Percentiles rank a stretch among this genome's conserved stretches.
Conservation (phyloP, 73 alveolate genomes). For the Durusdinium trenchii region DNA sequence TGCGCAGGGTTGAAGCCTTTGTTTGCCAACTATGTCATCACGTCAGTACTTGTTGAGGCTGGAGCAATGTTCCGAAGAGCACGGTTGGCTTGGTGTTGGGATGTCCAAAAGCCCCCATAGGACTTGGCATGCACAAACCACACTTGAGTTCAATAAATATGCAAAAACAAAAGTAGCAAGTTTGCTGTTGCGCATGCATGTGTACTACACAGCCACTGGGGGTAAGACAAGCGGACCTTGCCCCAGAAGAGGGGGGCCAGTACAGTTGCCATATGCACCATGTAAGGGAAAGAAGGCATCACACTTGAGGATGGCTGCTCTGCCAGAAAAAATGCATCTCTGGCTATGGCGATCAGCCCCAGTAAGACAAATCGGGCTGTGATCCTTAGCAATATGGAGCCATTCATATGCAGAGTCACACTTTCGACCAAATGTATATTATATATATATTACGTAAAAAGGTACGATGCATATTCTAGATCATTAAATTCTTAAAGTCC, state of each 20-base stretch:
- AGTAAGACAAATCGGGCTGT: not conserved
- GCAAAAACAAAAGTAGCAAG: not conserved
- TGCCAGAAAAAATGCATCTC: not conserved
- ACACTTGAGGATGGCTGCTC: not conserved
- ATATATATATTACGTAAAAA: too few relatives aligned
- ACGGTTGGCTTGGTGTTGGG: not conserved
- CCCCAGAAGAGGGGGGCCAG: not conserved
- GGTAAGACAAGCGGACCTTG: not conserved
- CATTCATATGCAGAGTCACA: too few relatives aligned
- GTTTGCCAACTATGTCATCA: too few relatives aligned
- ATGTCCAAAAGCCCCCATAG: conserved; percentile 5
- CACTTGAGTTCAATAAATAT: not conserved
- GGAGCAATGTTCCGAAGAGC: not conserved
- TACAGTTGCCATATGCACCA: not conserved
- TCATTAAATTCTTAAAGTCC: too few relatives aligned
- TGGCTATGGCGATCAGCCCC: not conserved
- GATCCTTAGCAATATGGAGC: too few relatives aligned
- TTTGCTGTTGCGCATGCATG: too few relatives aligned
- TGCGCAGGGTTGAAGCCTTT: too few relatives aligned
- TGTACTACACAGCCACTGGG: too few relatives aligned
- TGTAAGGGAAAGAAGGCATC: not conserved
- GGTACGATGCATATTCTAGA: too few relatives aligned
- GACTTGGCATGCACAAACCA: not conserved
- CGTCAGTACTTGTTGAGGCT: too few relatives aligned
- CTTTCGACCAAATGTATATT: too few relatives aligned